These are phyloP conservation scores for Haplosporangium gracile DNA, from an alignment of 192 early-diverging fungal species.

Conservation along the genomic window DNA sequence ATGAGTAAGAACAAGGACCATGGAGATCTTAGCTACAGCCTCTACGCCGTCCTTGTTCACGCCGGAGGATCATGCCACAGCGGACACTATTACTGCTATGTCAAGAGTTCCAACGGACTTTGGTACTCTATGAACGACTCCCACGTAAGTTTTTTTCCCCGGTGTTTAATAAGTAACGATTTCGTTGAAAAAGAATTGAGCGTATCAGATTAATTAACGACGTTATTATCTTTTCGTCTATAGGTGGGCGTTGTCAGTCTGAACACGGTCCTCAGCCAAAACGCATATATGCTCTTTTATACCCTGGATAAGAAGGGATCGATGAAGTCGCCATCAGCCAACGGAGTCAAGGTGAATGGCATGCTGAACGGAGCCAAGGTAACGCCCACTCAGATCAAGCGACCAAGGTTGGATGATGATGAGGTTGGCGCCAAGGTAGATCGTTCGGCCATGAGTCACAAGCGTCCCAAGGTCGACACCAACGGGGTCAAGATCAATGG, in stretches of 20 bases:
- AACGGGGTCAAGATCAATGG: slow-evolving; percentile 12
- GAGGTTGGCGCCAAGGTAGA: slow-evolving; percentile 51
- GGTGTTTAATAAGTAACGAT: not conserved
- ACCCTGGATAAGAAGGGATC: slow-evolving; percentile 48
- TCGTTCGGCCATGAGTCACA: slow-evolving; percentile 14
- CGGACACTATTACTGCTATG: slow-evolving; percentile 91
- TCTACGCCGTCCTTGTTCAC: slow-evolving; percentile 89
- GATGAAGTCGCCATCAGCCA: slow-evolving; percentile 3
- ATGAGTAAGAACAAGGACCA: slow-evolving; percentile 59
- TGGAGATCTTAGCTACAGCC: slow-evolving; percentile 62
- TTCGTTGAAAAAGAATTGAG: not conserved
- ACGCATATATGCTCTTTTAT: slow-evolving; percentile 94
- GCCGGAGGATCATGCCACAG: slow-evolving; percentile 77
- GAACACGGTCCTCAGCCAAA: slow-evolving; percentile 75
- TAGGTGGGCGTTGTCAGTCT: slow-evolving; percentile 77
- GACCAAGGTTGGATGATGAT: slow-evolving; percentile 36
- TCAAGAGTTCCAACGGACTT: slow-evolving; percentile 79
- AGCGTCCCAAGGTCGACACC: slow-evolving; percentile 18
- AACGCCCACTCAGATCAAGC: slow-evolving; percentile 14
- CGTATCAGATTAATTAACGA: not conserved
- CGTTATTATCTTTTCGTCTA: not conserved
- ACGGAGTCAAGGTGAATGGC: slow-evolving; percentile 13
- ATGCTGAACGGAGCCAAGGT: not conserved
- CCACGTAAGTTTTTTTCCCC: slow-evolving; percentile 33
- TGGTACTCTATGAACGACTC: slow-evolving; percentile 90